phyloP scores from a whole-genome alignment of 73 alveolate species.

The Symbiodinium pilosum region DNA sequence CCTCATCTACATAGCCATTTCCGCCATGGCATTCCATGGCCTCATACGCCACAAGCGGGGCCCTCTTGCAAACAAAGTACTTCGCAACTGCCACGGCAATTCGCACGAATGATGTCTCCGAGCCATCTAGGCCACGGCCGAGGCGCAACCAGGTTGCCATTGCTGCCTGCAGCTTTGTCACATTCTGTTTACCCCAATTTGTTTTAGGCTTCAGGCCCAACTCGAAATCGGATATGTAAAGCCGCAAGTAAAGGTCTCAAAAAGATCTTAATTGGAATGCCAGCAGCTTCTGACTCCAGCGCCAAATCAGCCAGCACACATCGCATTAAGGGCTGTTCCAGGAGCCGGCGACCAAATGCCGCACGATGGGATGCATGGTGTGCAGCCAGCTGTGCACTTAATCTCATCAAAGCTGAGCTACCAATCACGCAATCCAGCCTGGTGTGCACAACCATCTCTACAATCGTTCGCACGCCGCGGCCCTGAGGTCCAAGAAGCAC shows the following conservation, averaged over 20 bases:
- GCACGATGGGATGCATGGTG: conserved; percentile 24
- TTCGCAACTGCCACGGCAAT: conserved; percentile 70
- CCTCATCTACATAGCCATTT: conserved; percentile 67
- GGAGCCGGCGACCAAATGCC: neutral
- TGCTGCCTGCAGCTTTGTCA: too few species aligned
- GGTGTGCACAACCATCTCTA: conserved; percentile 89
- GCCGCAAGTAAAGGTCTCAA: too few species aligned
- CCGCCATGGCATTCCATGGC: conserved; percentile 92
- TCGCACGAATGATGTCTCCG: conserved; percentile 14
- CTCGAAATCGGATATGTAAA: too few species aligned
- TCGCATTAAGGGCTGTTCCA: conserved; percentile 64
- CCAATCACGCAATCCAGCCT: conserved; percentile 84
- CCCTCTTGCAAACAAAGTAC: conserved; percentile 67
- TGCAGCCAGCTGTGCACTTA: conserved; percentile 40
- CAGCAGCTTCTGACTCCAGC: conserved; percentile 60
- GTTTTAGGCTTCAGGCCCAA: too few species aligned
- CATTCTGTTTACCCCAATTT: too few species aligned
- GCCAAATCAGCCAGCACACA: conserved; percentile 44
- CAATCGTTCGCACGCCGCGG: conserved; percentile 21
- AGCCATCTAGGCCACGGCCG: conserved; percentile 16
- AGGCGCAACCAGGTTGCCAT: conserved; percentile 54
- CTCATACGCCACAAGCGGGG: conserved; percentile 67
- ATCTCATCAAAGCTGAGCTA: conserved; percentile 55
- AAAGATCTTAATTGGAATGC: too few species aligned
- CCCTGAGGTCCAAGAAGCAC: neutral